These are phyloP conservation scores for Chaetothyriales sp. DNA, from an alignment of 2,329 filamentous ascomycete species.

Conservation along the genomic window DNA sequence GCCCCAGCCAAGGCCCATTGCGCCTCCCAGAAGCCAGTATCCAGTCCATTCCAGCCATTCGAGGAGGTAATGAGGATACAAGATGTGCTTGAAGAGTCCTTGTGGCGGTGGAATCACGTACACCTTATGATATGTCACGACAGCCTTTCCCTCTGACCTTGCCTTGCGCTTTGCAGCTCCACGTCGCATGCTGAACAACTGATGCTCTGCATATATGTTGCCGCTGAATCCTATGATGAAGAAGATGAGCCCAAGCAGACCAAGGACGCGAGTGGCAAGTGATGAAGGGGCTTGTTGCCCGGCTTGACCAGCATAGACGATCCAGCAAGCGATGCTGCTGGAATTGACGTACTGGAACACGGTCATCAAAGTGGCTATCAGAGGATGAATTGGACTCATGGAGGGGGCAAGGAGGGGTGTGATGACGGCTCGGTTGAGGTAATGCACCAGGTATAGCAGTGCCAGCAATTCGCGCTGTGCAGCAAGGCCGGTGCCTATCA, in stretches of 20 bases:
- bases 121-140: conserved; percentile 56
- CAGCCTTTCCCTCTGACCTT: conserved; percentile 19
- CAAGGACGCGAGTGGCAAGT: conserved; percentile 18
- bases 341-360: conserved; percentile 72
- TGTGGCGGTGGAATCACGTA: conserved; percentile 73
- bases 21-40: conserved; percentile 52
- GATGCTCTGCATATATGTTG: conserved; percentile 84
- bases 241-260: conserved; percentile 53
- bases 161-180: conserved; percentile 38
- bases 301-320: conserved; percentile 33
- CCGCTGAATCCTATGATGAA: conserved; percentile 64
- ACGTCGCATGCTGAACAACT: conserved; percentile 72
- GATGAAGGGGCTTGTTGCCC: background rate
- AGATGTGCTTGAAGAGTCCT: conserved; percentile 60
- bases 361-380: conserved; percentile 52
- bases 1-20: conserved; percentile 28
- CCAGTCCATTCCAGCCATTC: conserved; percentile 96
- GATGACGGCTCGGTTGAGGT: conserved; percentile 75
- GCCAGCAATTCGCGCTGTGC: conserved; percentile 25
- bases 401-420: conserved; percentile 69
- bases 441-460: conserved; percentile 57
- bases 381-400: conserved; percentile 75
- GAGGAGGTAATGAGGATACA: conserved; percentile 88
- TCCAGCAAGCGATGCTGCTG: conserved; percentile 62
- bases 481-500: conserved; percentile 20